These are phyloP conservation scores for Chaetomium olivaceum DNA, from an alignment of 2,329 filamentous ascomycete species.

Conservation along the genomic window DNA sequence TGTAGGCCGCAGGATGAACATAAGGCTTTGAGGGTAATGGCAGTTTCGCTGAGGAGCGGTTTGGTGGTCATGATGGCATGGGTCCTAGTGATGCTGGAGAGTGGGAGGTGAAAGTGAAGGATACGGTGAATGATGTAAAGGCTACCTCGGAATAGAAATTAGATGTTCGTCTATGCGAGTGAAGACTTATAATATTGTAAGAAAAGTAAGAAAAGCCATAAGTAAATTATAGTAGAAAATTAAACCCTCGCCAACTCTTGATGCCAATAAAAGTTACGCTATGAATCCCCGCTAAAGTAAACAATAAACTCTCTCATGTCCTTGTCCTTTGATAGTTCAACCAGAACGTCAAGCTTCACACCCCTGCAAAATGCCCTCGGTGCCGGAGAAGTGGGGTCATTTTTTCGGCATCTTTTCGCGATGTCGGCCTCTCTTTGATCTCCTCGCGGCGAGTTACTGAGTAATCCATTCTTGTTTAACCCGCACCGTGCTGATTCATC, in stretches of 20 bases:
- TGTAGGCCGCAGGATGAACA: slow-evolving; percentile 62
- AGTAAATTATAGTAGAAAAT: neutral
- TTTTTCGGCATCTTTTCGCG: neutral
- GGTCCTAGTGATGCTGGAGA: neutral
- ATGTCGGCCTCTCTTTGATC: neutral
- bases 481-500: neutral
- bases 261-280: neutral
- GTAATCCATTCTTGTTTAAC: too few relatives aligned
- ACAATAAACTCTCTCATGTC: neutral
- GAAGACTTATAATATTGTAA: neutral
- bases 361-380: neutral
- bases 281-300: neutral
- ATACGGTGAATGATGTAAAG: neutral
- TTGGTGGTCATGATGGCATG: slow-evolving; percentile 17
- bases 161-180: neutral
- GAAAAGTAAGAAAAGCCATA: neutral
- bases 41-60: slow-evolving; percentile 40
- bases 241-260: neutral
- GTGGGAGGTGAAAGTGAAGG: neutral
- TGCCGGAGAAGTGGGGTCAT: neutral
- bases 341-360: neutral
- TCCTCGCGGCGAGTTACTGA: slow-evolving; percentile 1
- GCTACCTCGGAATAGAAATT: neutral
- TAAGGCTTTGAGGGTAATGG: slow-evolving; percentile 56
- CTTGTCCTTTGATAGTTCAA: neutral